phyloP scores from a whole-genome alignment of 768 basidiomycete species.

The Trametes cinnabarina region DNA sequence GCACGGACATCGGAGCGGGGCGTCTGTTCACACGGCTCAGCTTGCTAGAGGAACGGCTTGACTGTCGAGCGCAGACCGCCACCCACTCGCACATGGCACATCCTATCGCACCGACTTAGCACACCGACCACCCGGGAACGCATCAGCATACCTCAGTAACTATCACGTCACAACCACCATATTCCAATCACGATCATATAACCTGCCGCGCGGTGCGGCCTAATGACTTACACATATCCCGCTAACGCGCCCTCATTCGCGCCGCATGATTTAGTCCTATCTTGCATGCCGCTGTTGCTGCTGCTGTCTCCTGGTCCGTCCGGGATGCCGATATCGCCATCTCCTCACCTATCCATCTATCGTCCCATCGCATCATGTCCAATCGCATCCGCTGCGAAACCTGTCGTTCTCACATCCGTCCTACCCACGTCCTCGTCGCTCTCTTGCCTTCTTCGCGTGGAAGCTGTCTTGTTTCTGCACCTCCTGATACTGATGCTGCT shows the following conservation, averaged over 20 bases:
- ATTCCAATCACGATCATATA: conserved; percentile 21
- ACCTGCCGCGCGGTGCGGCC: conserved; percentile 19
- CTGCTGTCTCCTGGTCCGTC: background rate
- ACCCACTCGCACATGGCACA: background rate
- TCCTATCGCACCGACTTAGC: background rate
- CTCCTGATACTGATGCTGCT: background rate
- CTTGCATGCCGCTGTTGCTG: background rate
- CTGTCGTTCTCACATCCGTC: too few species aligned
- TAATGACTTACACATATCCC: conserved; percentile 21
- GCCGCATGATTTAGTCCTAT: background rate
- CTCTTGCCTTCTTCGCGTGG: background rate
- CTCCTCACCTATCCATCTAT: conserved; percentile 15
- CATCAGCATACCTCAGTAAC: conserved; percentile 17
- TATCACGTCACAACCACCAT: conserved; percentile 19
- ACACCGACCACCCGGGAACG: background rate
- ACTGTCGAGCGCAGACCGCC: too few species aligned
- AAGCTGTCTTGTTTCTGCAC: too few species aligned
- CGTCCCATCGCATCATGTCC: background rate
- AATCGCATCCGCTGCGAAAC: too few species aligned
- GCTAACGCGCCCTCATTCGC: conserved; percentile 2
- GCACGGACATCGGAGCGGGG: conserved; percentile 9
- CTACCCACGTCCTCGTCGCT: background rate
- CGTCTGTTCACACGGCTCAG: background rate
- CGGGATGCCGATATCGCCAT: conserved; percentile 8
- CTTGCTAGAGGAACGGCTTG: too few species aligned